Percentiles rank a stretch among this genome's conserved stretches.
Conservation (phyloP, 345 rosid species). For the Turritis glabra region DNA sequence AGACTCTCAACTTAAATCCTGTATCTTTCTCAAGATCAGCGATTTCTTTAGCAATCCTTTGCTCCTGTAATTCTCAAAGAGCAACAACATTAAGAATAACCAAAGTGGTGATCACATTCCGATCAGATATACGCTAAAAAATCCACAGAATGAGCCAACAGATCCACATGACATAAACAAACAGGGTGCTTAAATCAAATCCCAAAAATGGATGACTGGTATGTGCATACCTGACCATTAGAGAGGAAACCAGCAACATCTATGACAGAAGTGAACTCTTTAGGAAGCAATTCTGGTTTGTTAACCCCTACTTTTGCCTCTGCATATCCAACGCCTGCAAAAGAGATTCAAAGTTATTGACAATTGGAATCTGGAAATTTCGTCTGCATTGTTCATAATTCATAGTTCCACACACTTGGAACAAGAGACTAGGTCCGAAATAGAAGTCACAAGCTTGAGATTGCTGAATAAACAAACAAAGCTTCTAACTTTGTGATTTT, state of each 20-base stretch:
- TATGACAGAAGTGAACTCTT: conserved; percentile 75
- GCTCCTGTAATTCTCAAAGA: conserved; percentile 57
- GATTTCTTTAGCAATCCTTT: conserved; percentile 71
- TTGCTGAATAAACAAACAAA: neutral
- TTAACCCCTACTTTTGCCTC: conserved; percentile 86
- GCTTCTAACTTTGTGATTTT: neutral
- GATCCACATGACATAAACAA: neutral
- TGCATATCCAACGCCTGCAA: conserved; percentile 55
- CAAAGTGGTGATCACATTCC: neutral
- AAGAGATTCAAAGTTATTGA: neutral
- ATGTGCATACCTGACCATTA: conserved; percentile 64
- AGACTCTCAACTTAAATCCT: conserved; percentile 78
- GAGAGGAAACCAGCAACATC: conserved; percentile 95
- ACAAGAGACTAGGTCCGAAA: neutral
- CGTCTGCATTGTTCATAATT: neutral
- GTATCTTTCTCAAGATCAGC: conserved; percentile 75
- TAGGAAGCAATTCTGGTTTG: conserved; percentile 91
- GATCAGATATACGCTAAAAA: neutral
- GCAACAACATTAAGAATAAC: neutral
- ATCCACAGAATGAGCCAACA: neutral
- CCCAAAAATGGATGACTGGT: neutral
- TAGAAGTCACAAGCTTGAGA: neutral
- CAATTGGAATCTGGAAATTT: neutral
- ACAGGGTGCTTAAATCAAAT: neutral
- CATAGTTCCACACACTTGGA: neutral